Conservation (phyloP, 2,329 filamentous ascomycete genomes). For the Claviceps maximensis region DNA sequence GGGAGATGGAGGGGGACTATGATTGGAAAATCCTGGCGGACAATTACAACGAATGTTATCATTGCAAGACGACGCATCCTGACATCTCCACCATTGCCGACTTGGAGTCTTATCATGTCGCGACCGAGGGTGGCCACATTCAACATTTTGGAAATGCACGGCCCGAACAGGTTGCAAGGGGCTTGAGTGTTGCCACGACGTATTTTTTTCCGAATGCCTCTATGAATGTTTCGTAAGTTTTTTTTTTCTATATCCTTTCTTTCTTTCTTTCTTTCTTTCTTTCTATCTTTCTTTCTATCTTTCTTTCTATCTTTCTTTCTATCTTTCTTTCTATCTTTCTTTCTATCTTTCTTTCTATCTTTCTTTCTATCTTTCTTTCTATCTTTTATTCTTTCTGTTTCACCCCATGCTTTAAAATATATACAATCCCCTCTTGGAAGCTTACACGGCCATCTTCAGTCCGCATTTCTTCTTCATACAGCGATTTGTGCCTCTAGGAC, state of each 20-base stretch:
- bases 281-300: too few relatives aligned
- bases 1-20: conserved; percentile 42
- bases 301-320: too few relatives aligned
- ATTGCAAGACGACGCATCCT: conserved; percentile 46
- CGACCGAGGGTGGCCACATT: conserved; percentile 34
- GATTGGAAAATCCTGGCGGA: conserved; percentile 50
- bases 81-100: conserved; percentile 44
- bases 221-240: conserved; percentile 34
- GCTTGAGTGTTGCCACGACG: conserved; percentile 31
- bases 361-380: too few relatives aligned
- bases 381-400: too few relatives aligned
- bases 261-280: too few relatives aligned
- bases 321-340: too few relatives aligned
- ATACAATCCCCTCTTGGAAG: too few relatives aligned
- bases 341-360: too few relatives aligned
- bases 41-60: conserved; percentile 56
- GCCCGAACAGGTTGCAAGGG: conserved; percentile 32
- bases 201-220: conserved; percentile 40
- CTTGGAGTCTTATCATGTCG: conserved; percentile 39
- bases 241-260: neutral
- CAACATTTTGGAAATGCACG: conserved; percentile 35
- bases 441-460: too few relatives aligned
- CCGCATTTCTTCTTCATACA: conserved; percentile 54
- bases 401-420: too few relatives aligned
- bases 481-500: conserved; percentile 42